Evolutionary conservation across 257 asterid genomes (phyloP), one percentile per base, ranked within the genome.

Genomic region (Plantago elongata): DNA sequence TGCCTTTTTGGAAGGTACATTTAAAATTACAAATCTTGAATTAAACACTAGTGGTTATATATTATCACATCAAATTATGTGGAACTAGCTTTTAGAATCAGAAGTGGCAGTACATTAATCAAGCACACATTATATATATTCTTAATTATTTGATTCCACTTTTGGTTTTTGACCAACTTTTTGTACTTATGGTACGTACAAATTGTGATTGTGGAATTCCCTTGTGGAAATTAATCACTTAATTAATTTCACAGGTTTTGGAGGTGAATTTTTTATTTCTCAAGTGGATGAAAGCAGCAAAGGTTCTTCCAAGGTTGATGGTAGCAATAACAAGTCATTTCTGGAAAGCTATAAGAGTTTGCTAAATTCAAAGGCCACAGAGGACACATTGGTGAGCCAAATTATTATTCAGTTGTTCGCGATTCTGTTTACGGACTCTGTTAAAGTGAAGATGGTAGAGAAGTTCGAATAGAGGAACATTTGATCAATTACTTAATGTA

Each of bases 341-440:
- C 73, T 74, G 45, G 70, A 67, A 45, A 68, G 64, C 61, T 79
- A 81, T 37, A 79, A 74, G 72, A 72, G 80, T 29, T 86, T 82
- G 54, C 78, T 89, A 9, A 74, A 78, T 63, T 72, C 91, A 0
- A 89, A 86, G 69, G 81, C 85, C 2, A 81, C 45, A 1, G 95
- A 82, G 69, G 95, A 89, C 62, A 69, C 83, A 13, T 59, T 84
- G 97, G 97, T 89, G 47, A 77, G 72, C 72, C 1, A 7, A 43
- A 5, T 13, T 48, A 13, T 3, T 22, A 22, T 22, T 22, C 27
- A 22, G 27, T 22, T 22, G 27, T 22, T 22, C 27, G 27, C 27
- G 1, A 22, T 22, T 22, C 27, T 22, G 27, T 22, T 22, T 22
- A 22, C 27, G 27, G 27, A 22, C 27, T 22, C 27, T 22, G 27